These are phyloP conservation scores for Myxozyma lipomycoides DNA, from an alignment of 805 yeast species.

Conservation along the genomic window DNA sequence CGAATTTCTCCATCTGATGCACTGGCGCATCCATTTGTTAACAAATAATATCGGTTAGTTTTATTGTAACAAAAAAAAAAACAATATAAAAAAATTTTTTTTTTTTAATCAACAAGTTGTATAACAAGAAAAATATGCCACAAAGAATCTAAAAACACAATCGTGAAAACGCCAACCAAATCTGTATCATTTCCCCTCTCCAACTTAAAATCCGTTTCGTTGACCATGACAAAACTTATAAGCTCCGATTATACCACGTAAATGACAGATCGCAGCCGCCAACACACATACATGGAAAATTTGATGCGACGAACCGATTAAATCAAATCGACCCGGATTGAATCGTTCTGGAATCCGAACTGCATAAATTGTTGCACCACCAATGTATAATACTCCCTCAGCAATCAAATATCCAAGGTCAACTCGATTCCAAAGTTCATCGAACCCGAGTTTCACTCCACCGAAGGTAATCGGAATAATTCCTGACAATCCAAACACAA, in stretches of 20 bases:
- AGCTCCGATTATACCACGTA: constrained; percentile 55
- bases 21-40: constrained; percentile 50
- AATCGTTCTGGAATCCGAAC: constrained; percentile 70
- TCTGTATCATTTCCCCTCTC: no score
- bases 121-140: neutral
- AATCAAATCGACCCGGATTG: constrained; percentile 57
- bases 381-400: constrained; percentile 72
- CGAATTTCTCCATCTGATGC: constrained; percentile 69
- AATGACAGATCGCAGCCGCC: constrained; percentile 57
- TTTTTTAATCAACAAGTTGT: neutral
- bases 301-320: constrained; percentile 70
- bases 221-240: constrained; percentile 40
- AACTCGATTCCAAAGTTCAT: constrained; percentile 40
- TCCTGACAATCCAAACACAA: constrained; percentile 75
- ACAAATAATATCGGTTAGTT: neutral
- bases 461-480: constrained; percentile 65
- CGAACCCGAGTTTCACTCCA: constrained; percentile 41
- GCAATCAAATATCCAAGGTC: constrained; percentile 57
- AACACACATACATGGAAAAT: constrained; percentile 54
- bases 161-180: neutral
- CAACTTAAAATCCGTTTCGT: constrained; percentile 11
- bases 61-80: neutral
- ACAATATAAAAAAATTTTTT: neutral
- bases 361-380: constrained; percentile 79
- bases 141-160: neutral